Percentiles rank a stretch among this genome's conserved stretches.
These are phyloP conservation scores for Turnera subulata DNA, from an alignment of 345 rosid genomes.

Conservation along the genomic window DNA sequence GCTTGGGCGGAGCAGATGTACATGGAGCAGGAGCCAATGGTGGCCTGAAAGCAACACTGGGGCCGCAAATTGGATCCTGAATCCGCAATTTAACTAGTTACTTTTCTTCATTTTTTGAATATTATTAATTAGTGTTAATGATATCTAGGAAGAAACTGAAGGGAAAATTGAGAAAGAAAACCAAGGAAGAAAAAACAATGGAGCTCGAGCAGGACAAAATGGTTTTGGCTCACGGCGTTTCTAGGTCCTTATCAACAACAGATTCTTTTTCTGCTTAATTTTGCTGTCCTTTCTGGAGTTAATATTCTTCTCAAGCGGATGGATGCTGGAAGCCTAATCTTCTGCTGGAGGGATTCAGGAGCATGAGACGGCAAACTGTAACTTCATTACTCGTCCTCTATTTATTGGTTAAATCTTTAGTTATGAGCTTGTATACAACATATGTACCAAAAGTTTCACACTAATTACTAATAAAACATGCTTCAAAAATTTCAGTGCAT, in stretches of 20 bases:
- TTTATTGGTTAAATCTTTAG: constrained; percentile 12
- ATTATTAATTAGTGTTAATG: constrained; percentile 22
- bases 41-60: constrained; percentile 41
- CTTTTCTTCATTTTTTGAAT: constrained; percentile 28
- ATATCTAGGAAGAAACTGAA: constrained; percentile 12
- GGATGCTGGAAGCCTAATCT: constrained; percentile 7
- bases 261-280: constrained; percentile 6
- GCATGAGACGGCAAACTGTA: background rate
- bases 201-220: constrained; percentile 25
- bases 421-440: constrained; percentile 9
- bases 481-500: background rate
- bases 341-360: constrained; percentile 1
- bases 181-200: background rate
- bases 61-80: constrained; percentile 15
- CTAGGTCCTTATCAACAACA: background rate
- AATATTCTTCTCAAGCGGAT: constrained; percentile 4
- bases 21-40: constrained; percentile 77
- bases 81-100: constrained; percentile 35
- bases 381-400: background rate
- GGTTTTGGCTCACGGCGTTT: constrained; percentile 19
- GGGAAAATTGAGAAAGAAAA: constrained; percentile 3
- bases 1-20: constrained; percentile 77
- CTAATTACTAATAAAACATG: constrained; percentile 8
- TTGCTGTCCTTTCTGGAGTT: background rate
- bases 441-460: constrained; percentile 13